These are phyloP conservation scores for Saccharomycopsis sp. DNA, from an alignment of 805 yeast genomes.

Conservation along the genomic window DNA sequence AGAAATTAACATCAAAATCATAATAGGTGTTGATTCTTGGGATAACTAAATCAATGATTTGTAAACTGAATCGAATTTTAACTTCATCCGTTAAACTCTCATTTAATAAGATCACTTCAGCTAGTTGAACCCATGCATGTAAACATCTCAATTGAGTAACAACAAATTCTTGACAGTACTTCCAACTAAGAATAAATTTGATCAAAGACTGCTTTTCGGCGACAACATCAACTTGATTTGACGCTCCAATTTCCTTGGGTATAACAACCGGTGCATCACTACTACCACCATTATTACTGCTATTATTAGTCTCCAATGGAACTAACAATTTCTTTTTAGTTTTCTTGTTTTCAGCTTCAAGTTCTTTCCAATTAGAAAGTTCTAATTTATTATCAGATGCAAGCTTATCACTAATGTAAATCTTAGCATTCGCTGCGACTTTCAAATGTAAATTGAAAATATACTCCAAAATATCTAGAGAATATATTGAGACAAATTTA, in stretches of 20 bases:
- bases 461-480: constrained; percentile 2
- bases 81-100: constrained; percentile 28
- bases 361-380: not conserved
- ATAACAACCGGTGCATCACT: constrained; percentile 7
- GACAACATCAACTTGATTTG: constrained; percentile 24
- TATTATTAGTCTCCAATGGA: not conserved
- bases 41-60: constrained; percentile 64
- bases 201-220: constrained; percentile 26
- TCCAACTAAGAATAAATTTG: constrained; percentile 36
- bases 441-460: constrained; percentile 12
- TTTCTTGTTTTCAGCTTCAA: not conserved
- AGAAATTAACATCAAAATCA: constrained; percentile 54
- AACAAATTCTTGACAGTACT: constrained; percentile 42
- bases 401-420: constrained; percentile 9
- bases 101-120: constrained; percentile 66
- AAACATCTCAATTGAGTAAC: constrained; percentile 52
- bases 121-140: constrained; percentile 78
- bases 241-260: constrained; percentile 22
- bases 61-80: constrained; percentile 53
- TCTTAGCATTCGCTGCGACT: not conserved
- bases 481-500: not conserved
- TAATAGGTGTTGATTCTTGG: constrained; percentile 75
- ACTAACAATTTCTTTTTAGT: not conserved
- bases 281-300: not conserved
- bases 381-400: constrained; percentile 1